A percentile compares a stretch with the other conserved stretches of the same genome.
These are phyloP conservation scores for Rubroshorea leprosula DNA, from an alignment of 345 rosid species.

Conservation along the genomic window DNA sequence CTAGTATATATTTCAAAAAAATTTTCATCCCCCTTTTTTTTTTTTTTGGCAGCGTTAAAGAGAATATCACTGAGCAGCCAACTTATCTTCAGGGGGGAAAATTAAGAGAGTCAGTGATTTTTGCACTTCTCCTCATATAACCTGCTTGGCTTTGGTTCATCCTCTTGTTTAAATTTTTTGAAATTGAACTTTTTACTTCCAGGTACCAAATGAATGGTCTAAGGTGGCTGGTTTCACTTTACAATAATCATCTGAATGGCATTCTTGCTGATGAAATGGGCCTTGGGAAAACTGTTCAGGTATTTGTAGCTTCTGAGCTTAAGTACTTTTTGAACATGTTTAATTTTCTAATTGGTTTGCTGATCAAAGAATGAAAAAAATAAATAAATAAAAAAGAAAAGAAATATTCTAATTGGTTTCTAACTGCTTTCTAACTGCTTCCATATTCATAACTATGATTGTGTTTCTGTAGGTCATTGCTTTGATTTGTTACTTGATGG, in stretches of 20 bases:
- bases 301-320: slow-evolving; percentile 18
- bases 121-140: background rate
- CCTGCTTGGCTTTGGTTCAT: slow-evolving; percentile 1
- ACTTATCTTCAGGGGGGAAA: slow-evolving; percentile 63
- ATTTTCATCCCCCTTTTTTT: slow-evolving; percentile 3
- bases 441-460: slow-evolving; percentile 10
- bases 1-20: background rate
- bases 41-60: slow-evolving; percentile 80
- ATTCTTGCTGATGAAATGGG: slow-evolving; percentile 99
- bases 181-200: slow-evolving; percentile 20
- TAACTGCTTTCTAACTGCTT: slow-evolving; percentile 1
- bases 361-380: no score
- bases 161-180: slow-evolving; percentile 12
- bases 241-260: slow-evolving; percentile 86
- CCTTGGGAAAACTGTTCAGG: slow-evolving; percentile 97
- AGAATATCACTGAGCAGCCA: slow-evolving; percentile 82
- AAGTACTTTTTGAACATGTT: no score
- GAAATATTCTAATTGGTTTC: slow-evolving; percentile 11
- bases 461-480: slow-evolving; percentile 54
- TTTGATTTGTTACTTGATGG: slow-evolving; percentile 87
- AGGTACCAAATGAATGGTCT: slow-evolving; percentile 97
- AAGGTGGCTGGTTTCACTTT: slow-evolving; percentile 84
- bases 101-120: slow-evolving; percentile 77
- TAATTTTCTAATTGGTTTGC: no score
- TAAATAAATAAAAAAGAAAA: no score